phyloP scores from a whole-genome alignment of 2,329 filamentous ascomycete species.

The Xylariaceae sp. region DNA sequence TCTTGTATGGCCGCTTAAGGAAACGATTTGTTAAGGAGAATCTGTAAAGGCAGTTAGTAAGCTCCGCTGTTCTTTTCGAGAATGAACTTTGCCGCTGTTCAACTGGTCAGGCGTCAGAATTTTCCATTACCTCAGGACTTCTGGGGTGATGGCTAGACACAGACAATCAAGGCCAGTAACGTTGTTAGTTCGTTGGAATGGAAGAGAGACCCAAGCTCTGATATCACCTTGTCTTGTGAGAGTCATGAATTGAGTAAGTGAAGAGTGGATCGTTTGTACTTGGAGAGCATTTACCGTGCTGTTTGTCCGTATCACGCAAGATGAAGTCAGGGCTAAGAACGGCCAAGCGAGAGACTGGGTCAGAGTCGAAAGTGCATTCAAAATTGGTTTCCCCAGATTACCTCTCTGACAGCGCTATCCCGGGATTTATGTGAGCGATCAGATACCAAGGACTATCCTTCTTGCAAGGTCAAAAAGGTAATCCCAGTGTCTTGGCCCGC shows the following conservation, averaged over 20 bases:
- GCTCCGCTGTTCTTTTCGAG: background rate
- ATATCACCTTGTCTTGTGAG: background rate
- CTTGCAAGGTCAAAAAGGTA: conserved; percentile 1
- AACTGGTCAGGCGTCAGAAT: background rate
- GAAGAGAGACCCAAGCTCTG: background rate
- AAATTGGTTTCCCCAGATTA: background rate
- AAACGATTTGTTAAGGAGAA: background rate
- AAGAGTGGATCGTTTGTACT: no score
- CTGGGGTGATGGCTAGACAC: background rate
- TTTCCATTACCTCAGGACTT: background rate
- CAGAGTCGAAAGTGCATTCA: background rate
- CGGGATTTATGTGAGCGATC: conserved; percentile 6
- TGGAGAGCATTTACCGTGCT: background rate
- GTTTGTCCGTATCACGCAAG: background rate
- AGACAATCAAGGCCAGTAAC: background rate
- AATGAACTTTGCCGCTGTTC: background rate
- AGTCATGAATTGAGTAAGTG: background rate
- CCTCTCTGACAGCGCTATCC: conserved; percentile 1
- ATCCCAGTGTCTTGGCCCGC: conserved; percentile 23
- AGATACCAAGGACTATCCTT: background rate
- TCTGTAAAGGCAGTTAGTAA: background rate
- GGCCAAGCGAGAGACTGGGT: background rate
- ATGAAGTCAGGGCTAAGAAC: background rate
- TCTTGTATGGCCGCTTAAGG: background rate
- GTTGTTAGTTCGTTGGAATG: background rate